Evolutionary conservation across 768 basidiomycete genomes (phyloP), one percentile per base, ranked within the genome.

Genomic region (Porpolomopsis calyptriformis): DNA sequence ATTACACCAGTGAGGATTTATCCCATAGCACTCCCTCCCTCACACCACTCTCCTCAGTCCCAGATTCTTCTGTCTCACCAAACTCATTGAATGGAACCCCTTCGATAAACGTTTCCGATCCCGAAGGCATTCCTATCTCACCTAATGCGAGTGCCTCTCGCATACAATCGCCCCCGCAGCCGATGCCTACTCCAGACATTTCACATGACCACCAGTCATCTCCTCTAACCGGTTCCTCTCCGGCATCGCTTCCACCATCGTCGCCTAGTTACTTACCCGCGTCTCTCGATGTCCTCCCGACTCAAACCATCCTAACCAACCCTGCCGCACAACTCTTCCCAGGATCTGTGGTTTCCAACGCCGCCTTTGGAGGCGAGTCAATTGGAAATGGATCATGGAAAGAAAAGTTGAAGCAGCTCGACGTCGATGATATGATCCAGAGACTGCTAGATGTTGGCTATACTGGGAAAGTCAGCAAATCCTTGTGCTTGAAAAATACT

Each of bases 341-440:
- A 16, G 75, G 72, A 24, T 79, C 78, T 24, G 41, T 61, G 42
- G 59, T 61, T 27, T 68, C 63, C 50, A 68, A 60, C 51, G 60
- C 62, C 29, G 60, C 62, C 18, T 65, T 59, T 26, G 71, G 68
- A 25, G 58, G 58, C 38, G 72, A 72, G 38, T 61, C 68, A 16
- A 52, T 64, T 14, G 65, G 66, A 45, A 74, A 70, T 45, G 66
- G 65, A 19, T 71, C 60, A 43, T 57, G 66, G 52, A 81, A 77
- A 63, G 77, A 76, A 45, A 81, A 73, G 64, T 67, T 70, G 49
- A 80, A 74, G 59, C 79, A 77, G 38, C 72, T 97, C 55, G 96
- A 99, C 64, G 80, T 98, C 47, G 94, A 98, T 65, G 93, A 97
- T 64, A 96, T 98, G 87, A 98, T 99, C 58, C 82, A 86, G 59